These are phyloP conservation scores for Paramyrothecium sp. DNA, from an alignment of 2,329 filamentous ascomycete species.

Conservation along the genomic window DNA sequence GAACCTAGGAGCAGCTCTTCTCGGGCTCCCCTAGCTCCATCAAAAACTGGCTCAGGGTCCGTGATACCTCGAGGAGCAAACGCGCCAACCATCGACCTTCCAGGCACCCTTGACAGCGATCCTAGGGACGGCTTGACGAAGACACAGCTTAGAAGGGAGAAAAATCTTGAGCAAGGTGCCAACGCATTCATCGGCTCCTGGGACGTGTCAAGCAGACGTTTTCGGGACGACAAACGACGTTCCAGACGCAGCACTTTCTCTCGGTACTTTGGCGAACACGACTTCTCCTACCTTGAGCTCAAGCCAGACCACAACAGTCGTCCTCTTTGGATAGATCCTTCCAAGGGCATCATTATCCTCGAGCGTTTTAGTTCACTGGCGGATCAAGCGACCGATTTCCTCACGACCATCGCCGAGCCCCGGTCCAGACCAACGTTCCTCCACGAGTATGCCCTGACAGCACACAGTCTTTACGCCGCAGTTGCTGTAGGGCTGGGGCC, in stretches of 20 bases:
- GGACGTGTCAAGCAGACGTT: conserved; percentile 3
- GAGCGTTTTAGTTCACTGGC: conserved; percentile 85
- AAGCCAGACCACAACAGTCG: conserved; percentile 82
- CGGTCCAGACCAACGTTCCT: conserved; percentile 79
- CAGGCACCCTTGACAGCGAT: no score
- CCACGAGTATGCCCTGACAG: conserved; percentile 83
- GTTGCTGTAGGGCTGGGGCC: conserved; percentile 82
- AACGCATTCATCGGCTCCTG: conserved; percentile 7
- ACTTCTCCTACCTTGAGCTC: conserved; percentile 76
- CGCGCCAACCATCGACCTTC: no score
- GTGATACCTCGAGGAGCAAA: no score
- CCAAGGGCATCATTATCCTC: conserved; percentile 78
- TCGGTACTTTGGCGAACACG: conserved; percentile 36
- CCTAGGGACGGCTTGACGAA: no score
- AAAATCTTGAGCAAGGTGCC: not conserved
- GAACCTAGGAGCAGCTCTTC: no score
- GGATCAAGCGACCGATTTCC: conserved; percentile 78
- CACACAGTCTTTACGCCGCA: conserved; percentile 85
- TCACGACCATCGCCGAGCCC: conserved; percentile 89
- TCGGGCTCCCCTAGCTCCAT: no score
- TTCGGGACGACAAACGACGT: not conserved
- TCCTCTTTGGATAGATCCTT: conserved; percentile 84
- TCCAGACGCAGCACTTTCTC: not conserved
- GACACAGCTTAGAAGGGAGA: no score
- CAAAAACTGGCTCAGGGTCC: no score